Conservation (phyloP, 1,284 basidiomycete species). For the Violaceomyces palustris region DNA sequence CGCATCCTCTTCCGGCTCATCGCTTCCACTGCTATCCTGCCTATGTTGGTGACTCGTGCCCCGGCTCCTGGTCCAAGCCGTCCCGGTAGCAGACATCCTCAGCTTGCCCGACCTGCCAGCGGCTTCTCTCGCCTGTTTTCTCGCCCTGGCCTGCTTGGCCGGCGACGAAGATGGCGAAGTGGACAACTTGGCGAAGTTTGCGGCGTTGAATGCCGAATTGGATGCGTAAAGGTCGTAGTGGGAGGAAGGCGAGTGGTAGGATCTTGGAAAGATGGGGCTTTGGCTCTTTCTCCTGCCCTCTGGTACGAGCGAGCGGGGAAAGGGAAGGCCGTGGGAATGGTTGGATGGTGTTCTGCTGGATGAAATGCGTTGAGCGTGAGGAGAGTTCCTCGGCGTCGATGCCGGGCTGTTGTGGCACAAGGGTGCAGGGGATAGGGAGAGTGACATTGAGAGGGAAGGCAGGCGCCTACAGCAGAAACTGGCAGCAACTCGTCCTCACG, state of each 20-base stretch:
- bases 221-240: not conserved
- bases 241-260: not conserved
- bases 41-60: not conserved
- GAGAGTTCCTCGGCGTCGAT: not conserved
- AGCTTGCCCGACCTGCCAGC: not conserved
- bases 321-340: not conserved
- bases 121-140: not conserved
- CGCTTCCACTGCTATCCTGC: constrained; percentile 1
- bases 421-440: not conserved
- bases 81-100: too few species aligned
- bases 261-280: not conserved
- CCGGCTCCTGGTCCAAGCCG: not conserved
- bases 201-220: not conserved
- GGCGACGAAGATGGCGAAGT: not conserved
- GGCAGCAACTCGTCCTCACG: too few species aligned
- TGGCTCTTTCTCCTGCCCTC: not conserved
- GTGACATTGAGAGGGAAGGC: too few species aligned
- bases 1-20: not conserved
- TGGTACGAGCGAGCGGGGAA: not conserved
- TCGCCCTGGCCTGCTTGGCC: not conserved
- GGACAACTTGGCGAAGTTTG: not conserved
- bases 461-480: too few species aligned
- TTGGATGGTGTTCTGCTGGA: not conserved
- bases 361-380: not conserved
- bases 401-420: not conserved